Base-by-base conservation (phyloP, 1,284 basidiomycete species). In the Pseudozyma flocculosa region DNA sequence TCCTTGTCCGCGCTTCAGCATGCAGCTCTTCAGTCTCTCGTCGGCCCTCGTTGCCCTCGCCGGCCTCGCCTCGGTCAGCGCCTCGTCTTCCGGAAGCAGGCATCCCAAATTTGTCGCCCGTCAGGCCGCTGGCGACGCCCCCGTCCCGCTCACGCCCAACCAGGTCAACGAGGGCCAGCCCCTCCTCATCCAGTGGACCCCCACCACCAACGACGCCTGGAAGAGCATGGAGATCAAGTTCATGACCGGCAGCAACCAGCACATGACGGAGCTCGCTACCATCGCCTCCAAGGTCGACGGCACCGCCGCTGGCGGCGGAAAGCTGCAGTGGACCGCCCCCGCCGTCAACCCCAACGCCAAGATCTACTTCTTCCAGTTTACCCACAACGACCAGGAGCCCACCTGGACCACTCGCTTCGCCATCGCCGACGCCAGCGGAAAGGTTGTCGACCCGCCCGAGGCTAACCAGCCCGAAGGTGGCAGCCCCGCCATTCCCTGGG, bases 381-480 rank as follows among this genome's bases (percentile, higher is more conserved):
- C 61, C 23, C 55, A 72, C 55, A 40, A 53, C 45, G 67, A 49
- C 11, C 40, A 55, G 29, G 78, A 81, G 63, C 82, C 82, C 40
- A 81, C 82, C 18, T 92, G 90, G 89, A 89, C 89, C 1, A 86
- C 84, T 9, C 86, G 90, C 37, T 92, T 91, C 82, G 81, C 87
- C 38, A 89, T 92, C 72, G 85, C 87, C 1, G 82, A 82, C 37
- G 48, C 82, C 2, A 68, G 78, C 30, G 86, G 86, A 4, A 64
- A 78, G 5, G 80, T 82, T 30, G 82, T 81, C 1, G 61, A 84
- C n/a, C 82, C 87, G 13, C 61, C 68, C 2, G 37, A 76, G 40
- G 57, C 83, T 9, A 81, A 86, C 47, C 85, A 89, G 71, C 85
- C 85, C 2, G 79, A 82, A 59, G 83, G 75, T 9, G 43, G 82